Evolutionary conservation across 2,329 filamentous ascomycete species (phyloP), one percentile per base, ranked within the genome.

Genomic region (Aspergillus quadrilineatus): DNA sequence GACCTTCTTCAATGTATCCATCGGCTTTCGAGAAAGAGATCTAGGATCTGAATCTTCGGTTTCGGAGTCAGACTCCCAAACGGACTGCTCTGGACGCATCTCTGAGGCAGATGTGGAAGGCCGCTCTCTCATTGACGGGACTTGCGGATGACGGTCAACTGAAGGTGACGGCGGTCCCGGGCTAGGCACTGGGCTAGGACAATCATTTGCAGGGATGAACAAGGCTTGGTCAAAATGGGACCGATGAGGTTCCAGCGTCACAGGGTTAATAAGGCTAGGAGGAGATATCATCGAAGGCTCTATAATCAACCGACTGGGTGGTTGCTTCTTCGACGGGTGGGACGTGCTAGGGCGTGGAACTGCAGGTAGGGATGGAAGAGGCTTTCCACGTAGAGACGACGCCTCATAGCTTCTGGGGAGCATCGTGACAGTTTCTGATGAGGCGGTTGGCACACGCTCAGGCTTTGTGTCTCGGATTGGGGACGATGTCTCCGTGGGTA

Each of bases 51-150:
- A 53, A 0, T 69, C 73, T 53, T 74, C 73, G 5, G 60, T 67
- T 15, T 75, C 73, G 0, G 73, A 75, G 46, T 75, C 73, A 0
- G 73, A 74, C 45, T 75, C 73, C 73, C 73, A 75, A 0, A 75
- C 71, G 0, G 73, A 75, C 15, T 73, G 73, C 53, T 75, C 73
- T 22, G 64, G 67, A 49, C 68, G 60, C 5, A 63, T 65, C 26
- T 73, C 72, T 6, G 69, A 69, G 0, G 67, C 63, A 1, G 72
- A 73, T 2, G 65, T 73, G 0, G 70, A 73, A 1, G 72, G 69
- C 4, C 71, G 55, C 10, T 71, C 67, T 54, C 66, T 68, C 1
- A 34, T 47, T 6, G 67, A 69, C 29, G 63, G 63, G n/a, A 59
- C 60, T 2, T 67, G 71, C 50, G 60, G 63, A 28, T 67, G 65